Base-by-base conservation (phyloP, 2,329 filamentous ascomycete genomes). In the Ceratocystis eucalypticola region DNA sequence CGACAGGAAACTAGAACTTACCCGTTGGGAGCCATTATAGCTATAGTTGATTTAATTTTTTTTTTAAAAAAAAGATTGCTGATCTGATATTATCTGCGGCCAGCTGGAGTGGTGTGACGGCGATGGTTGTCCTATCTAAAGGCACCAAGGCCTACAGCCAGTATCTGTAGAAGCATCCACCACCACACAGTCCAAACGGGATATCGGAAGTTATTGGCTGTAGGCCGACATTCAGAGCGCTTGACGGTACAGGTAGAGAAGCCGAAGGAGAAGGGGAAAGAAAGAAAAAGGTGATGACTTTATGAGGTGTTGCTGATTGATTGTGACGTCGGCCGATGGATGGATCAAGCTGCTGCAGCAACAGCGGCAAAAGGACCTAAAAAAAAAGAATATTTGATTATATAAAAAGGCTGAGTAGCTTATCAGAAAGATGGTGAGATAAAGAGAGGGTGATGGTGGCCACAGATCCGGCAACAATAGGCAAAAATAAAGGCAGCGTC, bases 11-110 rank as follows among this genome's bases (percentile, higher is more conserved):
- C 20, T 5, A 62, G 37, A 30, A 65, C 64, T 59, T 65, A 65
- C 64, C 64, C 64, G 37, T 65, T 65, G 37, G 64, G 64, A 37
- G 64, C 33, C 64, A 65, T 65, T 28, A 3, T 33, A 15, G 50
- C 64, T 41, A 20, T 55, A 17, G 22, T 33, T 33, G n/a, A 10
- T 4, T 50, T 50, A 20, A 20, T 41, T 12, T 41, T 41, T 41
- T 3, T 50, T 20, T 50, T 41, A 2, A 37, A 41, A 41, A 41
- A 41, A 41, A 5, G 10, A 12, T 41, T 12, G 37, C 10, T 15
- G 37, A 41, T 41, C 10, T 20, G 48, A 25, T 25, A 22, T 8
- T 50, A 50, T 50, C 48, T 50, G 37, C 22, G 48, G 8, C 48
- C 48, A 50, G 22, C 20, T 50, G 48, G 48, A 50, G 17, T 4